Conservation (phyloP, 2,329 filamentous ascomycete genomes). For the Verticillium klebahnii region DNA sequence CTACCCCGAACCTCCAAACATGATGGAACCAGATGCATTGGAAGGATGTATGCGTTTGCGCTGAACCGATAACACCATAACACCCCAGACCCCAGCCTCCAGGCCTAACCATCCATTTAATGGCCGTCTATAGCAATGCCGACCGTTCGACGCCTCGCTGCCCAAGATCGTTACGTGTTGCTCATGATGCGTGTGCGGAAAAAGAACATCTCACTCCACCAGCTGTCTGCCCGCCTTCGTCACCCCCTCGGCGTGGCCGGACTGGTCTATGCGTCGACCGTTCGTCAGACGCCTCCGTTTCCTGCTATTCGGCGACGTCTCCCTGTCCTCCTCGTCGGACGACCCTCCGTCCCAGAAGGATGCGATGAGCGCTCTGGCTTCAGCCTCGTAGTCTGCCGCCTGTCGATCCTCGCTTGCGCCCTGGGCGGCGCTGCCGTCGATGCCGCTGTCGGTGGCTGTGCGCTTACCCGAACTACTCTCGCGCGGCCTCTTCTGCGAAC, state of each 20-base stretch:
- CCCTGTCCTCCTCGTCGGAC: background rate
- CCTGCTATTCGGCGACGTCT: background rate
- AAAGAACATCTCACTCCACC: background rate
- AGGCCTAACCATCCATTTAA: too few relatives aligned
- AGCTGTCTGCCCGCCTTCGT: background rate
- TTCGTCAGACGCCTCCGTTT: background rate
- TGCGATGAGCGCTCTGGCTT: background rate
- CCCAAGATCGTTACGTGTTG: background rate
- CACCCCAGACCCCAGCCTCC: too few relatives aligned
- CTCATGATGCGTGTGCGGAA: background rate
- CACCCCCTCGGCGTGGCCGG: background rate
- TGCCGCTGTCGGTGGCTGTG: background rate
- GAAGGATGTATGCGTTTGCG: too few relatives aligned
- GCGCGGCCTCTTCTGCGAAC: slow-evolving; percentile 25
- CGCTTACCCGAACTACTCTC: background rate
- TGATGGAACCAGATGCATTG: too few relatives aligned
- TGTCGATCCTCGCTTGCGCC: background rate
- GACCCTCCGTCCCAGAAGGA: background rate
- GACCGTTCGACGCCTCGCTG: background rate
- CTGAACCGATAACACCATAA: too few relatives aligned
- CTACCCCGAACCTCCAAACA: too few relatives aligned
- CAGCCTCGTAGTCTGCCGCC: background rate
- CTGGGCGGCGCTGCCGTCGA: background rate
- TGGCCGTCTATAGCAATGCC: too few relatives aligned
- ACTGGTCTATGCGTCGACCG: background rate